Evolutionary conservation across 768 basidiomycete genomes (phyloP), one percentile per base, ranked within the genome.

Genomic region (Lactifluus echinatus): DNA sequence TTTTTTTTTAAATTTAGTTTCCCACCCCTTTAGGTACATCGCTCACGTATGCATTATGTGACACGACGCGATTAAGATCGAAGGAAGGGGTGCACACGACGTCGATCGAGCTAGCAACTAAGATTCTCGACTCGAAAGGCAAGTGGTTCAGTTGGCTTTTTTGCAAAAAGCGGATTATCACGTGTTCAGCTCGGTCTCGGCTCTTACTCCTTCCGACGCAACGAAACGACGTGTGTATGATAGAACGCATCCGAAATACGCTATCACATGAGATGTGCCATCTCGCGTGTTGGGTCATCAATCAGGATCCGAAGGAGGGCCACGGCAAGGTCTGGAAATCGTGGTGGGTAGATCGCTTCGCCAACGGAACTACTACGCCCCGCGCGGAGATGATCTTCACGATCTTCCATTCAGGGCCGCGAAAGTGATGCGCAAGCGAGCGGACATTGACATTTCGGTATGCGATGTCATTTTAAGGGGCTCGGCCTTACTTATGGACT

Each of bases 251-350:
- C 48, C 76, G 85, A 34, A 84, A 86, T 65, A 93, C 91, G 1
- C 71, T 94, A 12, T 83, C 88, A 29, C 92, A 94, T 64, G 92
- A 94, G 68, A 92, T 93, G 90, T 93, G 91, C 64, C 92, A 93
- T 72, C 70, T 94, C 33, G 92, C 92, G 2, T 81, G 81, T 55
- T 94, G 91, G 91, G 73, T 89, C 23, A 88, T 94, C 54, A 81
- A 86, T 66, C 72, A 77, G 17, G 76, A 82, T 10, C 78, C 83
- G 4, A 81, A 81, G 56, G 88, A 89, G 67, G 79, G 77, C 7
- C 90, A 93, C 63, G 90, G 90, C 7, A 74, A 70, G 42, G 70
- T 81, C 14, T 93, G 85, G 72, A 87, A 87, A 65, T 68, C 67
- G 48, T 93, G 90, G 90, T 87, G 56, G 55, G 77, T 29, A 21